Percentiles rank a stretch among this genome's conserved stretches.
These are phyloP conservation scores for Arabis hirsuta DNA, from an alignment of 345 rosid genomes.

Conservation along the genomic window DNA sequence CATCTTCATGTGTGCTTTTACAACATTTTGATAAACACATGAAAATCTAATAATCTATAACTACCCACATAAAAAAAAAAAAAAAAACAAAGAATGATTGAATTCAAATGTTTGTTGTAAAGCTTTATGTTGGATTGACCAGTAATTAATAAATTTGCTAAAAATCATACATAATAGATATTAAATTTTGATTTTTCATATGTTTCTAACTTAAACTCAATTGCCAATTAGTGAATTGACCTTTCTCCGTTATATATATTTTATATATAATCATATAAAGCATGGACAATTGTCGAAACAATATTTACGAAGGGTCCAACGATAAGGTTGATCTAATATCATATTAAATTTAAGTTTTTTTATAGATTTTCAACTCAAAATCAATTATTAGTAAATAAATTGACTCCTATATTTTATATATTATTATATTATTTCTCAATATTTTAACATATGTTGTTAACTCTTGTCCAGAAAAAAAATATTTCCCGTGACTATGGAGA, in stretches of 20 bases:
- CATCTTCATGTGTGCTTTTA: background rate
- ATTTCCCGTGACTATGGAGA: constrained; percentile 41
- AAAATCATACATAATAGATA: background rate
- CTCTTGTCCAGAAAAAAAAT: constrained; percentile 15
- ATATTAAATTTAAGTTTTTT: too few relatives aligned
- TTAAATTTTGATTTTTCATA: too few relatives aligned
- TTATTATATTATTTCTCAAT: background rate
- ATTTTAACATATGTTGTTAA: background rate
- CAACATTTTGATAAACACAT: background rate
- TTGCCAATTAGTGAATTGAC: too few relatives aligned
- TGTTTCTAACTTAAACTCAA: too few relatives aligned
- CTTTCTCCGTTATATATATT: too few relatives aligned
- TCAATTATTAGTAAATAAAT: too few relatives aligned
- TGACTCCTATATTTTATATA: too few relatives aligned
- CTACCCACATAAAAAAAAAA: background rate
- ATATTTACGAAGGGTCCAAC: too few relatives aligned
- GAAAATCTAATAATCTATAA: background rate
- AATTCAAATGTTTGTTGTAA: background rate
- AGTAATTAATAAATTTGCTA: background rate
- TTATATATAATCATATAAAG: too few relatives aligned
- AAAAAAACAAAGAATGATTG: background rate
- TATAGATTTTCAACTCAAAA: too few relatives aligned
- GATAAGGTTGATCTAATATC: too few relatives aligned
- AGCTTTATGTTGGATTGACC: background rate
- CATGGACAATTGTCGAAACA: too few relatives aligned